Conservation (phyloP, 495 filamentous ascomycete genomes). For the Elaphomyces granulatus region DNA sequence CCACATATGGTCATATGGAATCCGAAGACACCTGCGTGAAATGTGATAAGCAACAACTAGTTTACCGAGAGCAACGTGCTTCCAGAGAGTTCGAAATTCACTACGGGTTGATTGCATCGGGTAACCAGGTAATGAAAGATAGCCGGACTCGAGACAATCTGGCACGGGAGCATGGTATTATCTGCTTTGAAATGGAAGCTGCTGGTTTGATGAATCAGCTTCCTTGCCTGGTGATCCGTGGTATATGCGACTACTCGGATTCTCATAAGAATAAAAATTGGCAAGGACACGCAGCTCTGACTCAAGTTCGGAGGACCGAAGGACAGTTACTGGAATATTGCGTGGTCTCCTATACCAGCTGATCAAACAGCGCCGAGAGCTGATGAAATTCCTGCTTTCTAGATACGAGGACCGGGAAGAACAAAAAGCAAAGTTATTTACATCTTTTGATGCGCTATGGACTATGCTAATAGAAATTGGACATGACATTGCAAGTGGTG, state of each 20-base stretch:
- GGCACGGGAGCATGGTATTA: conserved; percentile 6
- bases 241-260: conserved; percentile 18
- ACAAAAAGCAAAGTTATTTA: conserved; percentile 12
- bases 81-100: conserved; percentile 10
- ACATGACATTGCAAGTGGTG: neutral
- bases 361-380: conserved; percentile 6
- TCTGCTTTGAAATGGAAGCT: conserved; percentile 22
- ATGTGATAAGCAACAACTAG: conserved; percentile 7
- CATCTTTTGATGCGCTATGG: conserved; percentile 20
- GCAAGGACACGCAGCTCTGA: conserved; percentile 16
- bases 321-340: conserved; percentile 11
- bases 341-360: conserved; percentile 18
- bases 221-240: conserved; percentile 13
- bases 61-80: conserved; percentile 1
- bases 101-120: conserved; percentile 23
- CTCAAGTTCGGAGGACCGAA: conserved; percentile 6
- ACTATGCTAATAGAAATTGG: conserved; percentile 7
- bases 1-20: conserved; percentile 11
- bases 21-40: conserved; percentile 4
- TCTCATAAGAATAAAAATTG: conserved; percentile 17
- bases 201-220: conserved; percentile 20
- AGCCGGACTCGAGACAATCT: conserved; percentile 15
- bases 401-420: conserved; percentile 12
- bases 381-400: conserved; percentile 12
- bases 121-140: conserved; percentile 22